phyloP scores from a whole-genome alignment of 495 filamentous ascomycete genomes.

The Talaromyces stipitatus region DNA sequence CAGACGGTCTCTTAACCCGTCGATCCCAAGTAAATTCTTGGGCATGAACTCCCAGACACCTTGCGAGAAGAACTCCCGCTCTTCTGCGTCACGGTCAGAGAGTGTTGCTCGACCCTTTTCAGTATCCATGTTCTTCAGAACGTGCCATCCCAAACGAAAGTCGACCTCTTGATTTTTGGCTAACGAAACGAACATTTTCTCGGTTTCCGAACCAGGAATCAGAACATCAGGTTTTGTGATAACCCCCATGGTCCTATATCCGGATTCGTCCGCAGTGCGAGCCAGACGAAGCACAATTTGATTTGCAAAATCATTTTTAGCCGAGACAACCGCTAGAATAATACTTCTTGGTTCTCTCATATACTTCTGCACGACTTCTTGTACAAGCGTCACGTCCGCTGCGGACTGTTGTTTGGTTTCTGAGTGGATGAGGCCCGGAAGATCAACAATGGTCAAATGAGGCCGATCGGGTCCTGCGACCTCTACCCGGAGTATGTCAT shows the following conservation, averaged over 20 bases:
- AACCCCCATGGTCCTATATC: slow-evolving; percentile 41
- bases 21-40: slow-evolving; percentile 36
- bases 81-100: slow-evolving; percentile 24
- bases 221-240: slow-evolving; percentile 46
- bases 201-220: slow-evolving; percentile 27
- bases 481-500: slow-evolving; percentile 46
- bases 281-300: slow-evolving; percentile 40
- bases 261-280: slow-evolving; percentile 32
- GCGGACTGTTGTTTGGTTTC: slow-evolving; percentile 39
- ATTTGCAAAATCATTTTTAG: slow-evolving; percentile 43
- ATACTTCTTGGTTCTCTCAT: slow-evolving; percentile 44
- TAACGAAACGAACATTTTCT: slow-evolving; percentile 28
- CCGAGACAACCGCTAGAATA: slow-evolving; percentile 45
- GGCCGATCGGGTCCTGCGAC: slow-evolving; percentile 43
- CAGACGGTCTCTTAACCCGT: slow-evolving; percentile 39
- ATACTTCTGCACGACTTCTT: slow-evolving; percentile 38
- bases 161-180: slow-evolving; percentile 39
- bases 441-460: slow-evolving; percentile 49
- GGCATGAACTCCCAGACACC: slow-evolving; percentile 41
- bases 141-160: slow-evolving; percentile 42
- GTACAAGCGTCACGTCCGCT: slow-evolving; percentile 37
- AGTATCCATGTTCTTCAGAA: slow-evolving; percentile 38
- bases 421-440: slow-evolving; percentile 45
- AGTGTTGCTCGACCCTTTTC: slow-evolving; percentile 30
- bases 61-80: slow-evolving; percentile 34